phyloP scores from a whole-genome alignment of 768 basidiomycete genomes.

The Antrodiella citrinella region DNA sequence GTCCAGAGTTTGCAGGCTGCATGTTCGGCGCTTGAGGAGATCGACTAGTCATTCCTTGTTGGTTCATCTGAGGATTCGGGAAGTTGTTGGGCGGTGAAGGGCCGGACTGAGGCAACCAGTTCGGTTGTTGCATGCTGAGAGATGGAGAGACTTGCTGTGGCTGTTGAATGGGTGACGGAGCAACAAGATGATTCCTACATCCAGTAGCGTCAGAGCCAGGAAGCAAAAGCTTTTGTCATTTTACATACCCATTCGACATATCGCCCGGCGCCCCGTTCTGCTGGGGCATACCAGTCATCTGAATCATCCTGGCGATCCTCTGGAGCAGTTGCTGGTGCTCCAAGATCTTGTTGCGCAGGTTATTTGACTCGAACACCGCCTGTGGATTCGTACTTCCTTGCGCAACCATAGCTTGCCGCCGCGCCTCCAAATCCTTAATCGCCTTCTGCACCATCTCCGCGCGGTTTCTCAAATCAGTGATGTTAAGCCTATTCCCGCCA shows the following conservation, averaged over 20 bases:
- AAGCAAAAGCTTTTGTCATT: no score
- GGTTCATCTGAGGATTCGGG: not conserved
- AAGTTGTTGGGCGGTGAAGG: constrained; percentile 6
- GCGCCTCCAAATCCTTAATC: not conserved
- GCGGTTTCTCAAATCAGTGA: not conserved
- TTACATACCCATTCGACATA: not conserved
- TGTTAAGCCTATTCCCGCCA: not conserved
- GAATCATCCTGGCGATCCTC: not conserved
- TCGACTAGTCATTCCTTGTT: not conserved
- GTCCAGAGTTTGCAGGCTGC: not conserved
- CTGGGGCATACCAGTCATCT: not conserved
- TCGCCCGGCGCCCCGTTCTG: not conserved
- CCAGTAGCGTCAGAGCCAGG: not conserved
- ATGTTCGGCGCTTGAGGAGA: constrained; percentile 7
- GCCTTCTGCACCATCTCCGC: constrained; percentile 1
- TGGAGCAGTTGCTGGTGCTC: not conserved
- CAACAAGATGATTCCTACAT: no score
- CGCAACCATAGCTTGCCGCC: not conserved
- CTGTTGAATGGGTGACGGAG: not conserved
- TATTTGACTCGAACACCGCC: not conserved
- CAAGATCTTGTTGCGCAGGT: not conserved
- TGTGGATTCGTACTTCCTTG: not conserved
- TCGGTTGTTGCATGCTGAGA: not conserved
- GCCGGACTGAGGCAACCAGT: constrained; percentile 7
- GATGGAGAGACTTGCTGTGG: not conserved